phyloP scores from a whole-genome alignment of 176 grass and related monocot species.

The Cymbopogon citratus region DNA sequence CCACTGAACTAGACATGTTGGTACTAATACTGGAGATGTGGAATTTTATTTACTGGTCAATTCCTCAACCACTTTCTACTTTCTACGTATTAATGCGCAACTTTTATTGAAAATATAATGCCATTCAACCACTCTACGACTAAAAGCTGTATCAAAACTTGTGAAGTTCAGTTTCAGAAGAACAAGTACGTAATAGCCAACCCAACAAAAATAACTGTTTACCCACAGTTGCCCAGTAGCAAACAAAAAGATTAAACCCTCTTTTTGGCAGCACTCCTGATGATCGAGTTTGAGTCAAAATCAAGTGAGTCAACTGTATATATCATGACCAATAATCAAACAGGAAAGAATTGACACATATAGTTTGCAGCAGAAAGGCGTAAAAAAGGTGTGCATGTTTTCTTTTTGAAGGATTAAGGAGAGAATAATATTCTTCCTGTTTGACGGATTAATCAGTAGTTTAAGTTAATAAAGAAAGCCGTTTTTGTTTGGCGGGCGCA shows the following conservation, averaged over 20 bases:
- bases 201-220: background rate
- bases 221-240: background rate
- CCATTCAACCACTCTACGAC: background rate
- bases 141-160: background rate
- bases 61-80: slow-evolving; percentile 3
- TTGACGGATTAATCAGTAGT: background rate
- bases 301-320: background rate
- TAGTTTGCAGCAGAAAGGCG: background rate
- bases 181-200: no score
- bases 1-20: background rate
- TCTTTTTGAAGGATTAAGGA: background rate
- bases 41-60: background rate
- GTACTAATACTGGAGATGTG: background rate
- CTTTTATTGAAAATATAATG: background rate
- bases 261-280: background rate
- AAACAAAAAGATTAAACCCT: background rate
- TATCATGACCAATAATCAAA: background rate
- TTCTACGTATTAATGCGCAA: background rate
- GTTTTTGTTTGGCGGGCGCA: background rate
- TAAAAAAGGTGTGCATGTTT: background rate
- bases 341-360: background rate
- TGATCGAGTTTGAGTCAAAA: background rate
- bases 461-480: background rate
- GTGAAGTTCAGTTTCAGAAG: background rate
- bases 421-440: background rate